phyloP scores from a whole-genome alignment of 257 asterid species.

The Gentiana straminea region DNA sequence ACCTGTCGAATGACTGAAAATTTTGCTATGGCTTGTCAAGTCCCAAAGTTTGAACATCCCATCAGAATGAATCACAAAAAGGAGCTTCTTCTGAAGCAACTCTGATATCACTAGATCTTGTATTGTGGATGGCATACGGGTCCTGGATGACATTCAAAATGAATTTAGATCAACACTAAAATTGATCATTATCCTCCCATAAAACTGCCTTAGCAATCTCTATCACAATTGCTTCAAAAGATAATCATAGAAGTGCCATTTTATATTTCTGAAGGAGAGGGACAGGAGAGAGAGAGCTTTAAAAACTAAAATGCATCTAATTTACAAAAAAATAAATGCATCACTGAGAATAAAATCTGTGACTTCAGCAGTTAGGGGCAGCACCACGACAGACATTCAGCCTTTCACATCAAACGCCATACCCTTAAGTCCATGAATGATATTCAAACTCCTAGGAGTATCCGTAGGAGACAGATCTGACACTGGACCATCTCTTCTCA shows the following conservation, averaged over 20 bases:
- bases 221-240: background rate
- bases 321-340: background rate
- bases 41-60: constrained; percentile 86
- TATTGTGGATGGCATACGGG: constrained; percentile 49
- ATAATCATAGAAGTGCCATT: no score
- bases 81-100: constrained; percentile 43
- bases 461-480: no score
- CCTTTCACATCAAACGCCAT: no score
- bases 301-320: background rate
- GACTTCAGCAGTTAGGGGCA: no score
- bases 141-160: constrained; percentile 34
- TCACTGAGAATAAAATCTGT: background rate
- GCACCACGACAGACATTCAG: no score
- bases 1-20: constrained; percentile 45
- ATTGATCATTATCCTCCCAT: background rate
- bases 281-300: no score
- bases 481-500: no score
- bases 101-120: constrained; percentile 61
- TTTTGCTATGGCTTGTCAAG: constrained; percentile 37
- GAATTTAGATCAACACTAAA: background rate
- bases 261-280: no score
- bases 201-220: background rate
- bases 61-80: constrained; percentile 85
- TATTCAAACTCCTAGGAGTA: no score
- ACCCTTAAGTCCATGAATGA: no score